Evolutionary conservation across 1,139 yeast genomes (phyloP), one percentile per base, ranked within the genome.

Genomic region (Kodamaea alishanica): DNA sequence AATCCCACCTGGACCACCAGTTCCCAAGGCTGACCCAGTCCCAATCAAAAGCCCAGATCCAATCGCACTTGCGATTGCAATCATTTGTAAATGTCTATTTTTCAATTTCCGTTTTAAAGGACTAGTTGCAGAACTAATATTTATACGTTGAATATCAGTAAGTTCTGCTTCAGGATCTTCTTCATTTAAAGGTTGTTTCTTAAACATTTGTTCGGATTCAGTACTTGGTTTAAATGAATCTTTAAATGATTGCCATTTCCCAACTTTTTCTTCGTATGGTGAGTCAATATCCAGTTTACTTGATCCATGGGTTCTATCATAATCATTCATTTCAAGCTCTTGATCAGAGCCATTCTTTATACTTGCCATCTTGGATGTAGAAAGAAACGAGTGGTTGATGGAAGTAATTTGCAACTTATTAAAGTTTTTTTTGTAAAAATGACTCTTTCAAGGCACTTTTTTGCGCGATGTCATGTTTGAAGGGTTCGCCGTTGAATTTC

Each of bases 1-100:
- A 30, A 84, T 78, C 20, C 88, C 79, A 8, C 56, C 64, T 2
- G 94, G 82, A 55, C 86, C 86, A 43, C 88, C 89, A 28, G 49
- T 44, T 8, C 43, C 39, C 41, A 57, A 49, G 6, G 58, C 58
- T 25, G 51, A 44, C 6, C 61, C 62, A 2, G 60, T 54, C 37
- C 62, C 62, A 33, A 57, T 49, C 35, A 57, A 53, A 39, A 36
- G 46, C 5, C 63, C 63, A 40, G 56, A 58, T 31, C 75, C 75
- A 32, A 70, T 66, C 15, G 61, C 55, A 23, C 58, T 52, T 11
- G 61, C 61, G 24, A 58, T 57, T 30, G 63, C 63, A 38, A 58
- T 58, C 63, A 58, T 58, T 28, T 55, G 54, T 39, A 58, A 48
- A 38, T 58, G 58, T 41, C 63, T 49, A 30, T 51, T 48, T 39